phyloP scores from a whole-genome alignment of 2,329 filamentous ascomycete species.

The Aspergillus tubingensis region DNA sequence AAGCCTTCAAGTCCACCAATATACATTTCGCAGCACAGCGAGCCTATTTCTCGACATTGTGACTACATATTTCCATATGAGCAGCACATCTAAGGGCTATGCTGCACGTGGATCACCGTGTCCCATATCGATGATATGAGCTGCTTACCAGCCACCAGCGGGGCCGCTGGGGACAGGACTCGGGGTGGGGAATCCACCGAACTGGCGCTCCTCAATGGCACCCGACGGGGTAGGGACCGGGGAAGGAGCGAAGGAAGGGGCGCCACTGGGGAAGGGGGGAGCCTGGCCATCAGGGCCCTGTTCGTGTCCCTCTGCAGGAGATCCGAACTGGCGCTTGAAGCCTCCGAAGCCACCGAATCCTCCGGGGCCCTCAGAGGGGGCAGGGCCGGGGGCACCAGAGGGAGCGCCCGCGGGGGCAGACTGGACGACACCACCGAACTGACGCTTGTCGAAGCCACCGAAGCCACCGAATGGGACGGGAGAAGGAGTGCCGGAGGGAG shows the following conservation, averaged over 20 bases:
- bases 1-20: too few relatives aligned
- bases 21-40: too few relatives aligned
- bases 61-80: too few relatives aligned
- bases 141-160: not conserved
- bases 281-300: not conserved
- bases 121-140: not conserved
- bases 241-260: not conserved
- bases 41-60: too few relatives aligned
- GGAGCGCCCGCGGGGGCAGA: not conserved
- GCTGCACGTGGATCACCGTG: not conserved
- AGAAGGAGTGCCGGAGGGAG: not conserved
- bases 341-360: not conserved
- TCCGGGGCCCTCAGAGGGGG: not conserved
- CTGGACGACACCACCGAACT: not conserved
- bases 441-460: not conserved
- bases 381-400: not conserved
- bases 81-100: not conserved
- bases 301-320: not conserved
- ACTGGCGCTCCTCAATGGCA: not conserved
- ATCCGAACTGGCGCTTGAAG: not conserved
- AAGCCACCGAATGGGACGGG: not conserved
- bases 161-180: not conserved
- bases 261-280: not conserved
- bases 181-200: not conserved
- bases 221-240: not conserved